A percentile compares a stretch with the other conserved stretches of the same genome.
Conservation (phyloP, 2,329 filamentous ascomycete species). For the Aspergillus pseudotamarii region DNA sequence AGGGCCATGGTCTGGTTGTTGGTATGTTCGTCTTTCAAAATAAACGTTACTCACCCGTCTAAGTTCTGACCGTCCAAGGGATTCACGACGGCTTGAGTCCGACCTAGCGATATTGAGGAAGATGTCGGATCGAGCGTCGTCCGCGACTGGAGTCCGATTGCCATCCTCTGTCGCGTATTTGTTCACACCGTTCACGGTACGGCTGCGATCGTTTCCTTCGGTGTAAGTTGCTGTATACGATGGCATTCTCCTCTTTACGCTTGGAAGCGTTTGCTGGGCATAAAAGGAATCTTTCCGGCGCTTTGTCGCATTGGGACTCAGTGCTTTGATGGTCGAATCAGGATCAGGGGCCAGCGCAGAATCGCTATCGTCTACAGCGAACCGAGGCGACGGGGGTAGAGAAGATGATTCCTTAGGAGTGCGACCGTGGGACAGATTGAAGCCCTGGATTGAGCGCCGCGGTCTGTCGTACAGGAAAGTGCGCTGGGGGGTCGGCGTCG, state of each 20-base stretch:
- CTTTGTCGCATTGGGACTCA: conserved; percentile 33
- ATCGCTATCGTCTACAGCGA: conserved; percentile 16
- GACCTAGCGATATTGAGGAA: conserved; percentile 51
- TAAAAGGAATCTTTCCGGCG: conserved; percentile 29
- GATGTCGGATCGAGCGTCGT: conserved; percentile 44
- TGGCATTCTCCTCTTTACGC: conserved; percentile 38
- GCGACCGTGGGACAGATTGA: conserved; percentile 23
- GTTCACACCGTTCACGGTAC: conserved; percentile 28
- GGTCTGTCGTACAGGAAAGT: conserved; percentile 38
- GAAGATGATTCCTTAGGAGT: conserved; percentile 23
- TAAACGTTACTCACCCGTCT: conserved; percentile 37
- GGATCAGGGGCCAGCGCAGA: conserved; percentile 27
- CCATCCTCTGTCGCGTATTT: conserved; percentile 32
- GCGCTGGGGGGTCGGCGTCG: conserved; percentile 53
- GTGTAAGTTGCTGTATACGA: conserved; percentile 33
- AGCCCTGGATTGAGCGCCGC: conserved; percentile 34
- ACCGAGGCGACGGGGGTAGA: conserved; percentile 18
- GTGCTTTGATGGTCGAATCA: conserved; percentile 26
- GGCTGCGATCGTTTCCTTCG: conserved; percentile 32
- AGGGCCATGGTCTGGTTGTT: neutral
- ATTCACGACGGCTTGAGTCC: conserved; percentile 42
- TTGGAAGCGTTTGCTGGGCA: conserved; percentile 27
- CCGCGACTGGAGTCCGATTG: conserved; percentile 36
- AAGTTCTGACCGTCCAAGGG: conserved; percentile 41
- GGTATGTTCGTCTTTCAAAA: neutral